Conservation (phyloP, 73 alveolate species). For the Blepharisma japonicum region DNA sequence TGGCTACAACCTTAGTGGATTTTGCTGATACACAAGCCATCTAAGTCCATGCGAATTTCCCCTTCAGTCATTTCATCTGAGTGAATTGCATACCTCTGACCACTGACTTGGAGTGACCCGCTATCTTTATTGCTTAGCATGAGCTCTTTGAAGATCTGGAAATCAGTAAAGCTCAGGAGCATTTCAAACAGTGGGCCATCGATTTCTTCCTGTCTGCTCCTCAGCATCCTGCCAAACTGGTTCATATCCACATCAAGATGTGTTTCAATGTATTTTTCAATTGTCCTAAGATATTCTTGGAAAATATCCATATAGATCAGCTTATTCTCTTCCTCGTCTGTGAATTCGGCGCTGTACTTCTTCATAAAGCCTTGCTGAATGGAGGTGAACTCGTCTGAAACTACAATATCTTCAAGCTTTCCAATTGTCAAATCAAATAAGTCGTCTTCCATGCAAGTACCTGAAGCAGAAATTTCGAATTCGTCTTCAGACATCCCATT, state of each 20-base stretch:
- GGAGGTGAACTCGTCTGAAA: constrained; percentile 12
- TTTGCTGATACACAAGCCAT: too few species aligned
- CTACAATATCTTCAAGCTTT: background rate
- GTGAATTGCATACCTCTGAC: too few species aligned
- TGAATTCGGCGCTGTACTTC: constrained; percentile 20
- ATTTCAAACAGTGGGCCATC: constrained; percentile 36
- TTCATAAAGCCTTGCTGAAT: background rate
- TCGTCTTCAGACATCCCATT: constrained; percentile 6
- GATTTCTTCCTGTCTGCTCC: constrained; percentile 16
- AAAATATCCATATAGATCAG: constrained; percentile 33
- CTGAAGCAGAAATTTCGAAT: constrained; percentile 23
- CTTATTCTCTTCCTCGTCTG: constrained; percentile 28
- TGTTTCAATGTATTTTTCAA: constrained; percentile 25
- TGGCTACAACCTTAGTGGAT: too few species aligned
- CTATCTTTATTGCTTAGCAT: background rate
- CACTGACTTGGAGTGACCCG: too few species aligned
- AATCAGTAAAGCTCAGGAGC: constrained; percentile 30
- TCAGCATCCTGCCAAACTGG: constrained; percentile 17
- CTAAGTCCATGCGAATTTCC: too few species aligned
- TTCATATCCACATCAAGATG: constrained; percentile 25
- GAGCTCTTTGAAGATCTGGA: constrained; percentile 29
- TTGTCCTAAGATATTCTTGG: constrained; percentile 11
- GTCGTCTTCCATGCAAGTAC: constrained; percentile 7
- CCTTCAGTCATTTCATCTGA: too few species aligned
- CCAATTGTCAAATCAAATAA: constrained; percentile 22